Base-by-base conservation (phyloP, 164 flowering plant genomes). In the Magnolia changhungtana region DNA sequence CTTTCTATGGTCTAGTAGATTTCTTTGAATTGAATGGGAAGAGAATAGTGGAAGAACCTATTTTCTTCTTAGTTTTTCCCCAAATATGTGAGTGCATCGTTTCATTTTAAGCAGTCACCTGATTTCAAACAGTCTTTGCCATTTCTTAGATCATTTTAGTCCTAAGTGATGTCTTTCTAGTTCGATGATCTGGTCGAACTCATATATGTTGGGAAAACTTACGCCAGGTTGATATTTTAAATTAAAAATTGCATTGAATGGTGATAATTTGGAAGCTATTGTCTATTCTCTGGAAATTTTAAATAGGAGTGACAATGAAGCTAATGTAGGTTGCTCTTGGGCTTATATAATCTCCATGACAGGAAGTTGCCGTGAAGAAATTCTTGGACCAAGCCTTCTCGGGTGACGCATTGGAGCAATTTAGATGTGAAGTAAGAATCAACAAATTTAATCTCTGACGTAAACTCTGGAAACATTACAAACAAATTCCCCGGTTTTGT, bases 311-410 rank as follows among this genome's bases (percentile, higher is more conserved):
- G 8, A 64, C 10, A 8, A 9, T 19, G 3, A 64, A 64, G 67
- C 21, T 18, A 21, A 21, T 64, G 24, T 8, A 64, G 8, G 21
- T 20, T 67, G 50, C 18, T 67, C 11, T 31, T 67, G 7, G 9
- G 49, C 29, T 14, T 31, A 24, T 1, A 67, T 37, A 67, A 27
- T 67, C 77, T 77, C 63, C 58, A 70, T 83, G 72, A 75, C 90
- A 96, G 99, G 98, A 96, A 84, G 99, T 96, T 82, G 99, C 99
- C 73, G 98, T 96, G 81, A 96, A 96, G 84, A 96, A 91, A 83
- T 94, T 96, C 80, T 81, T 96, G 78, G 90, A 89, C 74, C 99
- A 96, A 84, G 98, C 89, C 80, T 84, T 96, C 69, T 89, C 95
- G 67, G 95, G 97, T 63, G 96, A 91, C 86, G 93, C 98, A 73